A percentile compares a stretch with the other conserved stretches of the same genome.
Conservation (phyloP, 2,329 filamentous ascomycete genomes). For the Paecilomyces sp. region DNA sequence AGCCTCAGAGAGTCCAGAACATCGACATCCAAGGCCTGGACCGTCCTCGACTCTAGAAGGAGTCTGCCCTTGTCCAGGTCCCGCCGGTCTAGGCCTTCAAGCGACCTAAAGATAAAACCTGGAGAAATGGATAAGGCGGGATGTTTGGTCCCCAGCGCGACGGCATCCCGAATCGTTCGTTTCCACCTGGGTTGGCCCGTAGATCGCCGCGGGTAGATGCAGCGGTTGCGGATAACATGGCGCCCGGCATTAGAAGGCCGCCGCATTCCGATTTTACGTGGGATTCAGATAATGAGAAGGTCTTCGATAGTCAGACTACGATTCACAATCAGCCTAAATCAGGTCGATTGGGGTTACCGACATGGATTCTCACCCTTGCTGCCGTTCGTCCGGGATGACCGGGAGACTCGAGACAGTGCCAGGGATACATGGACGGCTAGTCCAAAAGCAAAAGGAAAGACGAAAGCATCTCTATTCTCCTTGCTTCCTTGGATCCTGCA, state of each 20-base stretch:
- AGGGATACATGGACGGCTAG: neutral
- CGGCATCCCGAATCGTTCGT: neutral
- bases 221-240: neutral
- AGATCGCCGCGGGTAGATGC: neutral
- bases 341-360: too few species aligned
- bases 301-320: too few species aligned
- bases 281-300: neutral
- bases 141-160: neutral
- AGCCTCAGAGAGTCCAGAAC: slow-evolving; percentile 23
- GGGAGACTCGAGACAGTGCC: neutral
- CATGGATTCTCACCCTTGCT: too few species aligned
- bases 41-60: slow-evolving; percentile 16
- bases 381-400: neutral
- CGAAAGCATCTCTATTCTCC: neutral
- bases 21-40: slow-evolving; percentile 16
- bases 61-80: slow-evolving; percentile 10
- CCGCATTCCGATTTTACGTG: neutral
- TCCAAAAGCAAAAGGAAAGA: neutral
- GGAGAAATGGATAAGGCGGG: neutral
- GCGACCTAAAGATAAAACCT: neutral
- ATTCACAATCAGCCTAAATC: too few species aligned
- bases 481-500: neutral
- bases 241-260: neutral
- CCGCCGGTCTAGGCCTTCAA: slow-evolving; percentile 20
- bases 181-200: neutral